A percentile compares a stretch with the other conserved stretches of the same genome.
Evolutionary conservation across 2,329 filamentous ascomycete genomes (phyloP).

Genomic region (Neonectria punicea): DNA sequence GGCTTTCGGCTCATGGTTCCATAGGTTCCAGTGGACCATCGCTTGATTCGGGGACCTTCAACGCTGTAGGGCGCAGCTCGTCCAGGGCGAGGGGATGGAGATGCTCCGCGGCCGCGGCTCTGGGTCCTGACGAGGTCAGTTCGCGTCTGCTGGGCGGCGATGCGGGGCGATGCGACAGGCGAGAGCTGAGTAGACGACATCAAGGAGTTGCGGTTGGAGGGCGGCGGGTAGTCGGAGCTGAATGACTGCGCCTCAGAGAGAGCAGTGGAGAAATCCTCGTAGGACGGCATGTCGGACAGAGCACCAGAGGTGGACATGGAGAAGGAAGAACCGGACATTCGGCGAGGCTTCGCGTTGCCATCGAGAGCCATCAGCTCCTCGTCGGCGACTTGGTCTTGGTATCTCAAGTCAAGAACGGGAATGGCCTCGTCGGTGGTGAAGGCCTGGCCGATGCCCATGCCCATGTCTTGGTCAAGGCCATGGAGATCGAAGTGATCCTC

Average conservation of each 20-base stretch:
- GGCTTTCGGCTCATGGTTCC: constrained; percentile 66
- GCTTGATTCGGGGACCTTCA: constrained; percentile 73
- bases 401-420: constrained; percentile 70
- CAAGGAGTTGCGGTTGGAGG: constrained; percentile 74
- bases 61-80: constrained; percentile 77
- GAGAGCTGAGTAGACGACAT: constrained; percentile 78
- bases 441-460: constrained; percentile 69
- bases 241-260: constrained; percentile 76
- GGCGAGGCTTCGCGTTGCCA: constrained; percentile 64
- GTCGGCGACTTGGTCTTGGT: constrained; percentile 59
- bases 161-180: constrained; percentile 76
- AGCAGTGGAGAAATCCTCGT: constrained; percentile 75
- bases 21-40: constrained; percentile 83
- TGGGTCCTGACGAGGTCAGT: constrained; percentile 71
- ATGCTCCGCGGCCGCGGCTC: constrained; percentile 73
- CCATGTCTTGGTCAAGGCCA: constrained; percentile 65
- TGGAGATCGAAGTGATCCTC: constrained; percentile 68
- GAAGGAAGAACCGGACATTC: constrained; percentile 79
- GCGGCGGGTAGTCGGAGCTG: constrained; percentile 72
- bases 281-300: constrained; percentile 75
- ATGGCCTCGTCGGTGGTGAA: constrained; percentile 72
- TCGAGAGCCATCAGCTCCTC: constrained; percentile 62
- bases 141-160: constrained; percentile 70
- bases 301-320: constrained; percentile 75
- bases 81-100: constrained; percentile 75